These are phyloP conservation scores for Kodamaea laetipori DNA, from an alignment of 805 yeast genomes.

Conservation along the genomic window DNA sequence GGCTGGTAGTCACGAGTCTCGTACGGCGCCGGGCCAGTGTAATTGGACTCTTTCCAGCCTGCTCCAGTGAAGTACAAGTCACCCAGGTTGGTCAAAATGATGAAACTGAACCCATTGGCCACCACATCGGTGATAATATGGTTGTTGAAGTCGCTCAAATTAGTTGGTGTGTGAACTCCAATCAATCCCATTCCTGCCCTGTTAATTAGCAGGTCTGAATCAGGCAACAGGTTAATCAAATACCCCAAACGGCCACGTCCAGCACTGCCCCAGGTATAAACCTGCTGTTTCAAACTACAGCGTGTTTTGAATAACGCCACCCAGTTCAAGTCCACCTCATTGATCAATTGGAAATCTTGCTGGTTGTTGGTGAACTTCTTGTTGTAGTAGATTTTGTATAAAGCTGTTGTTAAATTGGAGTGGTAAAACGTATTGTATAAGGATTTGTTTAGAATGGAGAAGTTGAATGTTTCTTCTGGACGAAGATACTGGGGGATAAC, in stretches of 20 bases:
- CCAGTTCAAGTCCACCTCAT: slow-evolving; percentile 46
- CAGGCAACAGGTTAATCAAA: slow-evolving; percentile 25
- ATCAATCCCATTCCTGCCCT: slow-evolving; percentile 15
- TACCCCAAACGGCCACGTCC: slow-evolving; percentile 51
- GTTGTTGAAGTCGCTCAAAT: slow-evolving; percentile 37
- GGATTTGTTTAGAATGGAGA: slow-evolving; percentile 28
- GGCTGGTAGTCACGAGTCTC: slow-evolving; percentile 20
- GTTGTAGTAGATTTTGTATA: slow-evolving; percentile 40
- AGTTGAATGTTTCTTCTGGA: slow-evolving; percentile 41
- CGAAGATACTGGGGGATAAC: slow-evolving; percentile 36
- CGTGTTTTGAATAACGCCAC: slow-evolving; percentile 47
- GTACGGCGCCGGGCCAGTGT: slow-evolving; percentile 33
- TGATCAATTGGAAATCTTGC: slow-evolving; percentile 36
- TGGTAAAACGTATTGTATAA: slow-evolving; percentile 41
- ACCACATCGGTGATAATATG: slow-evolving; percentile 47
- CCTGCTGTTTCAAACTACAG: slow-evolving; percentile 30
- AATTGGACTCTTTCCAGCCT: slow-evolving; percentile 23
- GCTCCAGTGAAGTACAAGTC: slow-evolving; percentile 56
- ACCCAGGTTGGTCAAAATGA: slow-evolving; percentile 58
- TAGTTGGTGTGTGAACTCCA: slow-evolving; percentile 41
- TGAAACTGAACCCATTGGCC: slow-evolving; percentile 68
- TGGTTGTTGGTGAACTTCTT: slow-evolving; percentile 44
- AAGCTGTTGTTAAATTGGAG: slow-evolving; percentile 30
- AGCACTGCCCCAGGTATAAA: slow-evolving; percentile 55
- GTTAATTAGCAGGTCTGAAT: slow-evolving; percentile 20